These are phyloP conservation scores for Acanthamoeba healyi DNA, from an alignment of 208 protist species.

Conservation along the genomic window DNA sequence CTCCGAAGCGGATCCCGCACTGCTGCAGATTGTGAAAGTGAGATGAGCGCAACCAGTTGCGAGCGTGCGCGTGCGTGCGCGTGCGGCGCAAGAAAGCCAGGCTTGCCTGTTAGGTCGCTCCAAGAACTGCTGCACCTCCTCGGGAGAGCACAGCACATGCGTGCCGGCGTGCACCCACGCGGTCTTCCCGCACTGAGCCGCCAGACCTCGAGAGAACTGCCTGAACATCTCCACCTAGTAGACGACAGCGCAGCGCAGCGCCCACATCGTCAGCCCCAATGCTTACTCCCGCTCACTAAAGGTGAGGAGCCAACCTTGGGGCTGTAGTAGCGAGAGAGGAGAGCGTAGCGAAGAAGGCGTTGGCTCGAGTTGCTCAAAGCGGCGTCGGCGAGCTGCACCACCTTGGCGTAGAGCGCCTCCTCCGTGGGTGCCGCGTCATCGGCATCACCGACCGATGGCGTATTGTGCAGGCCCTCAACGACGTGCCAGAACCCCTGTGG, in stretches of 20 bases:
- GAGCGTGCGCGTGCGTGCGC: too few relatives aligned
- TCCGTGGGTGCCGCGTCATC: background rate
- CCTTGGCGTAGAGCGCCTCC: background rate
- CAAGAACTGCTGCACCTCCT: background rate
- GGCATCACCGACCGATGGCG: background rate
- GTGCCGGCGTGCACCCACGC: conserved; percentile 24
- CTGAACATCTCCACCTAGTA: conserved; percentile 50
- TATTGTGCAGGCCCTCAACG: background rate
- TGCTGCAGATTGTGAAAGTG: too few relatives aligned
- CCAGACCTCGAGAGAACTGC: background rate
- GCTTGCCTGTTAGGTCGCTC: background rate
- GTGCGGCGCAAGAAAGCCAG: background rate
- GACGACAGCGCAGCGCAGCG: background rate
- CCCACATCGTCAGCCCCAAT: background rate
- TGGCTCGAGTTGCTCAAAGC: background rate
- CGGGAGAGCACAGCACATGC: conserved; percentile 1
- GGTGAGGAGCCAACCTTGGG: background rate
- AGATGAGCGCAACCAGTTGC: too few relatives aligned
- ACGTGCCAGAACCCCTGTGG: background rate
- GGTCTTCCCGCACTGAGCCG: background rate
- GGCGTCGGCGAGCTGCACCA: background rate
- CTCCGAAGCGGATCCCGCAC: background rate
- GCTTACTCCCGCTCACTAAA: background rate
- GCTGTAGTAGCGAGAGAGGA: conserved; percentile 31
- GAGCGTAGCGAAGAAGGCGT: background rate